Evolutionary conservation across 2,329 filamentous ascomycete species (phyloP), one percentile per base, ranked within the genome.

Genomic region (Arthrocladium fulminans): DNA sequence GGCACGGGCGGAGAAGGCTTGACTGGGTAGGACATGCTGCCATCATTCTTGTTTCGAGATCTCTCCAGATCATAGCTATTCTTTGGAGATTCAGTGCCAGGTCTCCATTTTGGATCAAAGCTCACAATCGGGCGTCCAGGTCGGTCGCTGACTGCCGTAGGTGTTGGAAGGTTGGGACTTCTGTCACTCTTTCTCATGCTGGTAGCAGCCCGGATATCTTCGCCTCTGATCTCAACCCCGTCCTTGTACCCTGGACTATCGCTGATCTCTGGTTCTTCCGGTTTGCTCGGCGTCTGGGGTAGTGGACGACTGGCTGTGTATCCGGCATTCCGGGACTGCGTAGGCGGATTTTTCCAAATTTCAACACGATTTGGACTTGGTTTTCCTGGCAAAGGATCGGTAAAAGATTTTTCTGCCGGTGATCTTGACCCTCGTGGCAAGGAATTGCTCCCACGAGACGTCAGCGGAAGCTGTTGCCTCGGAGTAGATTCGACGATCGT

Each of bases 101-200:
- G 72, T 67, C 83, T 84, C 71, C 87, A 95, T 64, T 84, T 79
- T 61, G 79, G 79, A 69, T 94, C 79, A 75, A 97, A 97, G 76
- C 90, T 97, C 75, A 97, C 90, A 73, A 97, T 97, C 54, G 90
- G 90, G 63, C 90, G 81, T 59, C 88, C 88, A 59, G 86, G 84
- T 62, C 78, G 85, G 70, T 96, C 85, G 71, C 88, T 96, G 67
- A 97, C 89, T 61, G 86, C 83, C 47, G 86, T 87, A 56, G 90
- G 90, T 61, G 84, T 90, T 23, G 89, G 90, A 53, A 97, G 74
- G 63, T 86, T 94, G 49, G 81, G 69, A 67, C 88, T 96, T 62
- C 89, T 83, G 66, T 95, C 88, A 64, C 81, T 88, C 55, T 92
- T 73, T 63, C 75, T 84, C 79, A 94, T 94, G 68, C 86, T 92